Base-by-base conservation (phyloP, 2,329 filamentous ascomycete genomes). In the Hyphodiscus sp. region DNA sequence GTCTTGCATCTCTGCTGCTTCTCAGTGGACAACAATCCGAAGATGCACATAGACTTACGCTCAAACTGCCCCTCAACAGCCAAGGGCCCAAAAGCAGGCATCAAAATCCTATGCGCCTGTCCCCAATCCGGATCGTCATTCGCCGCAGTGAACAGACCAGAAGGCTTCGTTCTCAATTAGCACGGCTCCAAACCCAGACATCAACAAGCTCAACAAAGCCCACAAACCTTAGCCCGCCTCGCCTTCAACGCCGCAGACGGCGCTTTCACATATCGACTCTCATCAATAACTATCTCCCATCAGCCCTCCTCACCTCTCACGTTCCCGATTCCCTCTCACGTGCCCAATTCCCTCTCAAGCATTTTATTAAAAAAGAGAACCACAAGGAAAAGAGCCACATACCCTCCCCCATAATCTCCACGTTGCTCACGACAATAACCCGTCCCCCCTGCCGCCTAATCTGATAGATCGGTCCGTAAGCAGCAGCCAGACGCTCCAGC, bases 71-170 rank as follows among this genome's bases (percentile, higher is more conserved):
- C 73, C 41, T 79, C 75, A 61, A 89, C 87, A 1, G 79, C 75
- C 30, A 87, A 67, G 0, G 85, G 85, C 0, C 85, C 85, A 65
- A 89, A 87, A 1, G 82, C 83, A 0, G 85, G 83, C 58, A 85
- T 76, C 50, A 89, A 70, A 15, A 83, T 71, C n/a, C 82, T 73
- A 63, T 87, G 79, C 26, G 86, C 84, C 58, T 83, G 77, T 18
- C 76, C 80, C 85, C 85, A 87, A 62, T 82, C 81, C 49, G 73
- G 71, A 58, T 81, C 77, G 2, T 74, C 74, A 47, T 38, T 49
- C 18, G 19, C 18, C 30, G 53, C 55, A 9, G 54, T 50, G 45
- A 58, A 58, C n/a, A 57, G 30, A n/a, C 56, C 54, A 20, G 50
- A 38, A 5, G 49, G 47, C 18, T 53, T 50, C 48, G 23, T 3